A percentile compares a stretch with the other conserved stretches of the same genome.
Evolutionary conservation across 129 eudicot species (phyloP).

Genomic region (Silybum marianum): DNA sequence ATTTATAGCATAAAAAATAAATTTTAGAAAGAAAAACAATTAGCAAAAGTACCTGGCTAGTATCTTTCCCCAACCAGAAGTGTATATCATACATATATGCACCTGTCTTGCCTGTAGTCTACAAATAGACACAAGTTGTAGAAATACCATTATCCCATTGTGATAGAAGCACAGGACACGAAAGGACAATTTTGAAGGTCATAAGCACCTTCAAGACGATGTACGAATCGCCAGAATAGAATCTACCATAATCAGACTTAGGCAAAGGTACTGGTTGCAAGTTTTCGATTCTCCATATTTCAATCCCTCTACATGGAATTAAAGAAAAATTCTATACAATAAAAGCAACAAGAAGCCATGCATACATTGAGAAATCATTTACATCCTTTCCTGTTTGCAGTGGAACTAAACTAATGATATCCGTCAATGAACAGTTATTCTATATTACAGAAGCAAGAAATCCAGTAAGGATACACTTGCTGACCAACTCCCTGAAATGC

Average conservation of each 20-base stretch:
- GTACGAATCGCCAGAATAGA: conserved; percentile 78
- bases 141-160: background rate
- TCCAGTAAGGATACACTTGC: conserved; percentile 78
- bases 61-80: conserved; percentile 94
- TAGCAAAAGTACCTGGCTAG: conserved; percentile 66
- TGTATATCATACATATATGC: conserved; percentile 73
- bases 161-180: background rate
- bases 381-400: background rate
- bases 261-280: conserved; percentile 79
- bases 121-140: conserved; percentile 21
- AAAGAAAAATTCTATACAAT: conserved; percentile 41
- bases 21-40: background rate
- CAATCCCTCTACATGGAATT: conserved; percentile 75
- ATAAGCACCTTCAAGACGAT: conserved; percentile 71
- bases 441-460: background rate
- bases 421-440: background rate
- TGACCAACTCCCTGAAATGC: conserved; percentile 96
- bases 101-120: conserved; percentile 92
- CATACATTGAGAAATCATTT: background rate
- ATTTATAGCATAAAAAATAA: background rate
- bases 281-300: conserved; percentile 89
- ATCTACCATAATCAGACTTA: conserved; percentile 77
- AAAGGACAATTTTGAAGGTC: conserved; percentile 14
- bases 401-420: conserved; percentile 8
- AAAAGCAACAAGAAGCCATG: background rate